phyloP scores from a whole-genome alignment of 2,329 filamentous ascomycete genomes.

The Graphilbum ipis-grandicollis region DNA sequence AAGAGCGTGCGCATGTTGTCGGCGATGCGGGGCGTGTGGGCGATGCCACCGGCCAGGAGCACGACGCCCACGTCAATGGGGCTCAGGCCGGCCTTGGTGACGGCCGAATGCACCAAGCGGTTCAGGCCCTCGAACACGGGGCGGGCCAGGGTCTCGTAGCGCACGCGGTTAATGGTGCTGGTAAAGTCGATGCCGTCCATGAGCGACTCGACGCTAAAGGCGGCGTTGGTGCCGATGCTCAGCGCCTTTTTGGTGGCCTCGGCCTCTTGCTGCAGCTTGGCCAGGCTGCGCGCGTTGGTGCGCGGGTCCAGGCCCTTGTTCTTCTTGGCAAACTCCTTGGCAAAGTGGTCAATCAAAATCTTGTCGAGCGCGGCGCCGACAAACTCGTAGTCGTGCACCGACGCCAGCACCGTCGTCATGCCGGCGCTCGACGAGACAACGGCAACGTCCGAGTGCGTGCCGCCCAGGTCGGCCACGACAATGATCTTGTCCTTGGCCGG shows the following conservation, averaged over 20 bases:
- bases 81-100: constrained; percentile 86
- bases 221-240: constrained; percentile 72
- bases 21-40: constrained; percentile 88
- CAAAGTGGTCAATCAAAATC: constrained; percentile 86
- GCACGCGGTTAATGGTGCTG: constrained; percentile 77
- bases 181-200: constrained; percentile 81
- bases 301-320: constrained; percentile 70
- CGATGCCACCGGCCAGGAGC: constrained; percentile 78
- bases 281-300: constrained; percentile 61
- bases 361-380: constrained; percentile 75
- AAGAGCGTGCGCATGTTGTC: constrained; percentile 65
- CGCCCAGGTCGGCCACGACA: constrained; percentile 83
- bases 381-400: constrained; percentile 89
- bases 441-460: constrained; percentile 79
- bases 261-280: constrained; percentile 83
- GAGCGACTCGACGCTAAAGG: constrained; percentile 84
- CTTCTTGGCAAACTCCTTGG: constrained; percentile 98
- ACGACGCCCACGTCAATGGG: constrained; percentile 89
- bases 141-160: constrained; percentile 76
- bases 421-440: constrained; percentile 83
- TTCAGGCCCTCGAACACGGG: constrained; percentile 84
- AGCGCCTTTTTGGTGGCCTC: constrained; percentile 87
- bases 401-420: constrained; percentile 90
- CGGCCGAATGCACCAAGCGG: constrained; percentile 62
- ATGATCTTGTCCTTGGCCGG: constrained; percentile 69